These are phyloP conservation scores for Dactylonectria macrodidyma DNA, from an alignment of 2,329 filamentous ascomycete species.

Conservation along the genomic window DNA sequence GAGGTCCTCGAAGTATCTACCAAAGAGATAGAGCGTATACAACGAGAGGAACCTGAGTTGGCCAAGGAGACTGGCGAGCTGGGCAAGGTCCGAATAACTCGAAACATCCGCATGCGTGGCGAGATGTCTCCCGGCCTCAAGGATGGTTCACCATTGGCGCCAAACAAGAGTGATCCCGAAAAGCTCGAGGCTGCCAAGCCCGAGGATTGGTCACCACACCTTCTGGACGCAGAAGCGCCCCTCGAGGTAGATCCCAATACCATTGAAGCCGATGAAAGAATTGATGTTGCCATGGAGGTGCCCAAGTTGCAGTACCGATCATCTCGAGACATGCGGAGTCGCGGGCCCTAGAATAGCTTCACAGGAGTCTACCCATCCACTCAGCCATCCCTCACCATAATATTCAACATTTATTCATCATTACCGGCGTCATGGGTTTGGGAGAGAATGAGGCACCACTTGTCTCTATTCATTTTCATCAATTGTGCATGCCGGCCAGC, in stretches of 20 bases:
- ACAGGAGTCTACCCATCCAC: too few species aligned
- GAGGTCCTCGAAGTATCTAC: conserved; percentile 74
- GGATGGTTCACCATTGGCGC: conserved; percentile 37
- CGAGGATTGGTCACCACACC: conserved; percentile 10
- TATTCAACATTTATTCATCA: too few species aligned
- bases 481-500: too few species aligned
- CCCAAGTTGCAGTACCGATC: conserved; percentile 61
- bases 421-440: too few species aligned
- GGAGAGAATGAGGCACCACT: too few species aligned
- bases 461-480: too few species aligned
- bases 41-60: conserved; percentile 65
- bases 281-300: conserved; percentile 55
- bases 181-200: conserved; percentile 45
- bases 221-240: conserved; percentile 35
- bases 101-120: conserved; percentile 68
- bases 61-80: conserved; percentile 57
- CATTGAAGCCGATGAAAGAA: conserved; percentile 60
- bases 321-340: conserved; percentile 55
- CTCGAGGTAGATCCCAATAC: conserved; percentile 54
- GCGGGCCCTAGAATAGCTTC: too few species aligned
- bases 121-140: conserved; percentile 54
- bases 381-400: too few species aligned
- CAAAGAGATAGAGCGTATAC: conserved; percentile 70
- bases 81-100: conserved; percentile 63
- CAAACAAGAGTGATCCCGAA: conserved; percentile 45